phyloP scores from a whole-genome alignment of 192 early-diverging fungal genomes.

The Spinellus fusiger region DNA sequence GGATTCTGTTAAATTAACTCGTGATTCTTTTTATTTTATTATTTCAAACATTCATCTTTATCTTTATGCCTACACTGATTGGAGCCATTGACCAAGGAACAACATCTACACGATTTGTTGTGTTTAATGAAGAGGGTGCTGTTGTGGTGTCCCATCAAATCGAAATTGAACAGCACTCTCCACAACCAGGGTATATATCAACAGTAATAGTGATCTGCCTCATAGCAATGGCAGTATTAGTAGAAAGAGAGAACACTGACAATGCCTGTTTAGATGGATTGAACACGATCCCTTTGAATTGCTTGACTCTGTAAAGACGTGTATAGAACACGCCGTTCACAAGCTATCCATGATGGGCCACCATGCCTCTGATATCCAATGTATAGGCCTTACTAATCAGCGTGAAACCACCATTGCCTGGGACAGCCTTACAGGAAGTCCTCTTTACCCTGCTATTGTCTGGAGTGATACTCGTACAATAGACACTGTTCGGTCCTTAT shows the following conservation, averaged over 20 bases:
- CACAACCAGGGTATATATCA: slow-evolving; percentile 58
- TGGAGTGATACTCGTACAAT: slow-evolving; percentile 88
- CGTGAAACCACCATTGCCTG: slow-evolving; percentile 90
- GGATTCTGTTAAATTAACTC: neutral
- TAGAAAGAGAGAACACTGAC: neutral
- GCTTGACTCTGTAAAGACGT: slow-evolving; percentile 57
- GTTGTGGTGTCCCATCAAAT: slow-evolving; percentile 72
- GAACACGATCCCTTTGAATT: slow-evolving; percentile 84
- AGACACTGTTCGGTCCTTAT: slow-evolving; percentile 59
- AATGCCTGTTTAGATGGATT: slow-evolving; percentile 59
- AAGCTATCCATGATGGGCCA: slow-evolving; percentile 61
- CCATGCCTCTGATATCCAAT: slow-evolving; percentile 46
- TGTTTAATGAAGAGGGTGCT: slow-evolving; percentile 73
- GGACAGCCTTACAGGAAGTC: slow-evolving; percentile 75
- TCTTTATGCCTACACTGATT: slow-evolving; percentile 45
- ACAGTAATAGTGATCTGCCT: neutral
- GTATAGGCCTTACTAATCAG: slow-evolving; percentile 92
- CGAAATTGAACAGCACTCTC: slow-evolving; percentile 79
- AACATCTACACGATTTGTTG: slow-evolving; percentile 84
- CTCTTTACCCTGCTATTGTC: slow-evolving; percentile 82
- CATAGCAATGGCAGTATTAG: neutral
- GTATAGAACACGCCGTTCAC: slow-evolving; percentile 59
- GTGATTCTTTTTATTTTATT: neutral
- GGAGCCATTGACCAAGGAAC: slow-evolving; percentile 96
- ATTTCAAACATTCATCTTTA: neutral